Percentiles rank a stretch among this genome's conserved stretches.
Conservation (phyloP, 2,329 filamentous ascomycete genomes). For the Cladosporium velox region DNA sequence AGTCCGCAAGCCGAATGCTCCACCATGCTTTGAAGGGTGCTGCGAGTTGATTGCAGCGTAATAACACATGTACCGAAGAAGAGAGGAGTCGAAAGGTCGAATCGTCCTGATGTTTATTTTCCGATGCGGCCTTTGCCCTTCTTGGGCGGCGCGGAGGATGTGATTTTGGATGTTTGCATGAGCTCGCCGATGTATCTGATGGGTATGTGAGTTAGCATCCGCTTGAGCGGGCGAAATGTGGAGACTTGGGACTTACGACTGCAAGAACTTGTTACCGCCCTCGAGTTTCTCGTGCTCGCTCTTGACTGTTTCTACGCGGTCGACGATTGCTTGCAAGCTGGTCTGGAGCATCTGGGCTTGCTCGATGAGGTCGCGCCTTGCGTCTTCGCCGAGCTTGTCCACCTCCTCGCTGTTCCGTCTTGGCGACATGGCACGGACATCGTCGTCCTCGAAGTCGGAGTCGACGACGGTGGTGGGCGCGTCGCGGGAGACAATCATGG, state of each 20-base stretch:
- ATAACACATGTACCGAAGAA: constrained; percentile 20
- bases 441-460: constrained; percentile 76
- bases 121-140: constrained; percentile 41
- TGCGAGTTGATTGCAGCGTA: constrained; percentile 8
- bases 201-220: constrained; percentile 7
- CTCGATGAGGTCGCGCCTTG: constrained; percentile 65
- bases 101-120: constrained; percentile 35
- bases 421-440: constrained; percentile 93
- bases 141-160: constrained; percentile 54
- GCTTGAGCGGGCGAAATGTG: background rate
- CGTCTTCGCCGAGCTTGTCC: constrained; percentile 81
- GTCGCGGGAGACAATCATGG: constrained; percentile 75
- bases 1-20: constrained; percentile 1
- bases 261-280: constrained; percentile 93
- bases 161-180: constrained; percentile 72
- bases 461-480: constrained; percentile 57
- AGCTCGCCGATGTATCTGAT: constrained; percentile 91
- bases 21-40: constrained; percentile 16
- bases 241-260: constrained; percentile 53
- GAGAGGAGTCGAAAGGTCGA: constrained; percentile 10
- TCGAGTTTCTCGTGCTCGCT: constrained; percentile 96
- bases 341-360: constrained; percentile 88
- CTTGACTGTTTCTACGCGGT: constrained; percentile 91
- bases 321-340: constrained; percentile 83
- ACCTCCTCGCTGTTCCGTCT: constrained; percentile 87